A percentile compares a stretch with the other conserved stretches of the same genome.
Evolutionary conservation across 305 asterid species (phyloP).

Genomic region (Solanum hybrid): DNA sequence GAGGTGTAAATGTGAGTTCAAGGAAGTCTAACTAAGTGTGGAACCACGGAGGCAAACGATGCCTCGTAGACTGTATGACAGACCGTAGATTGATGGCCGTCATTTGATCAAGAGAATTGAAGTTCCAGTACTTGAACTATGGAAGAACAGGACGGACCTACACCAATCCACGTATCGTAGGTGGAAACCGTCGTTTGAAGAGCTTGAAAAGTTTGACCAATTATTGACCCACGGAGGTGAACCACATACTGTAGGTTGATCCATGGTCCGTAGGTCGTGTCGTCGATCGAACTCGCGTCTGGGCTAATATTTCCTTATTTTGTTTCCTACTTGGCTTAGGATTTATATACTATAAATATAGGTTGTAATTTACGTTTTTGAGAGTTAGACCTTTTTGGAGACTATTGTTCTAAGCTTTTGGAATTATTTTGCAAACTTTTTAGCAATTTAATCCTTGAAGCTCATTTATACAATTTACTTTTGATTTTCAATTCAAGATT

Average conservation of each 20-base stretch:
- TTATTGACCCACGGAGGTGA: not conserved
- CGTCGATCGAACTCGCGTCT: not conserved
- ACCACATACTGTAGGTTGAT: not conserved
- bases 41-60: not conserved
- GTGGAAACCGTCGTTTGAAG: not conserved
- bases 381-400: not conserved
- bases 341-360: too few species aligned
- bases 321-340: not conserved
- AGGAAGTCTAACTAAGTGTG: not conserved
- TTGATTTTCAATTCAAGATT: not conserved
- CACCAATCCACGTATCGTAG: not conserved
- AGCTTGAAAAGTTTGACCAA: not conserved
- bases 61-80: not conserved
- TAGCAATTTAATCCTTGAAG: not conserved
- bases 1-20: not conserved
- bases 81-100: not conserved
- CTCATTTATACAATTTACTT: not conserved
- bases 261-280: not conserved
- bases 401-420: not conserved
- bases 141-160: not conserved
- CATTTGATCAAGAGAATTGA: not conserved
- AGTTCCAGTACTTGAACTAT: not conserved
- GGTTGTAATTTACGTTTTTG: not conserved
- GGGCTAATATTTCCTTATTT: not conserved
- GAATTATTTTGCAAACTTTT: not conserved